Evolutionary conservation across 176 grass and related monocot species (phyloP), one percentile per base, ranked within the genome.

Genomic region (Avena insularis): DNA sequence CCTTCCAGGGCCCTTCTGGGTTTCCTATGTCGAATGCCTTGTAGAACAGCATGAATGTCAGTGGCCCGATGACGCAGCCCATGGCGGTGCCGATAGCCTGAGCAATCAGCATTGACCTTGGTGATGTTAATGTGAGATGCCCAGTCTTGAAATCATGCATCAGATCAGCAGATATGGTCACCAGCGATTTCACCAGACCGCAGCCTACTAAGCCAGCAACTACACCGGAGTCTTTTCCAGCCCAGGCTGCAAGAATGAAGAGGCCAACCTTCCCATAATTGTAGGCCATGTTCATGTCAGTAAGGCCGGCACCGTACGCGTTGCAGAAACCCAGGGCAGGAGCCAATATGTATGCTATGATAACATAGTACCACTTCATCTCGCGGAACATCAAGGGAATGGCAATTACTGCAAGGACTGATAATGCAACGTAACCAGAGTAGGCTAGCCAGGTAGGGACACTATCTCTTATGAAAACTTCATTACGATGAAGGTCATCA

Each of bases 91-190:
- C 97, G 17, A 99, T 96, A 78, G 89, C 91, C 66, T 99, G 97
- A 72, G 94, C 90, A 59, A 93, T 77, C 49, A 99, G 82, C 97
- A 99, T 99, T 12, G 97, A 99, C 47, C 83, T 90, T 11, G 97
- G 97, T 15, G 97, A 99, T 82, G 97, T 96, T 84, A 99, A 55
- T 3, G 97, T 99, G 20, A 99, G 90, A 93, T 99, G 89, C 12
- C 94, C 97, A 5, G 97, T 96, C 85, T 99, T 99, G 17, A 99
- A 94, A 68, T 99, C 97, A 14, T 99, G 97, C 97, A 99, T 99
- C 71, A 99, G 86, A 91, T 99, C 97, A 57, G 94, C 90, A 15
- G 94, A 96, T 77, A 96, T 89, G 36, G 90, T 96, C 72, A 96
- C 97, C 64, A 99, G 79, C 0, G 94, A 96, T 80, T 99, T 99